Evolutionary conservation across 2,329 filamentous ascomycete species (phyloP).

Genomic region (Escovopsis sp.): DNA sequence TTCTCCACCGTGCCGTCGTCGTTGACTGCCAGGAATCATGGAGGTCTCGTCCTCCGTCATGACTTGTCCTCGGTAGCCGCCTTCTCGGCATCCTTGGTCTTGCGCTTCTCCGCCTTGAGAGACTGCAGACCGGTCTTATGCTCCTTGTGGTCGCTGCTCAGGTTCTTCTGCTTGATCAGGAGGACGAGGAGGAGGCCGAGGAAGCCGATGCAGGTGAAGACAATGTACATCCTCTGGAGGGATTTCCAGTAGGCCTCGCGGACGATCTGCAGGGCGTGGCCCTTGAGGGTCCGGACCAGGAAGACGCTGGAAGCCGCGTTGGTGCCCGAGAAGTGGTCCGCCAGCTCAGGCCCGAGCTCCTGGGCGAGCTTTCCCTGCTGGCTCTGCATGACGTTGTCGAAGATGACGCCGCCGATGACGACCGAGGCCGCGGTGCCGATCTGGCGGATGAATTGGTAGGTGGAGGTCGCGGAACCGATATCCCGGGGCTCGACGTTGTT

Average conservation of each 20-base stretch:
- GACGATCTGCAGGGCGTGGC: constrained; percentile 27
- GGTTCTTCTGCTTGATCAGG: constrained; percentile 31
- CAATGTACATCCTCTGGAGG: constrained; percentile 41
- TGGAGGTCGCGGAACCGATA: constrained; percentile 53
- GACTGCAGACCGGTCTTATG: constrained; percentile 42
- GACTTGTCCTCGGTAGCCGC: neutral
- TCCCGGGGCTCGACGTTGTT: constrained; percentile 45
- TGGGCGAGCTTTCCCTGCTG: constrained; percentile 33
- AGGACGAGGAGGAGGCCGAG: constrained; percentile 32
- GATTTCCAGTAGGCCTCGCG: constrained; percentile 33
- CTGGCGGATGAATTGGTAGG: constrained; percentile 53
- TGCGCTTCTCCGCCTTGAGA: constrained; percentile 19
- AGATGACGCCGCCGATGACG: constrained; percentile 63
- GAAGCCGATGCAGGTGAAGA: constrained; percentile 36
- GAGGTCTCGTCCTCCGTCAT: neutral
- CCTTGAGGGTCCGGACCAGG: constrained; percentile 36
- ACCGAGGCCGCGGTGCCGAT: constrained; percentile 53
- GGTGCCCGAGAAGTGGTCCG: constrained; percentile 39
- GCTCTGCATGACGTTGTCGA: constrained; percentile 58
- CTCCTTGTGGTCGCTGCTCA: constrained; percentile 42
- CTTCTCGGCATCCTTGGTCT: constrained; percentile 8
- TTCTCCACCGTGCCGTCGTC: no score
- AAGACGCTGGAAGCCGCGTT: constrained; percentile 47
- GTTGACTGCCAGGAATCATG: no score
- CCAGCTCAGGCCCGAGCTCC: constrained; percentile 35